Base-by-base conservation (phyloP, 257 asterid species). In the Coffea canephora region DNA sequence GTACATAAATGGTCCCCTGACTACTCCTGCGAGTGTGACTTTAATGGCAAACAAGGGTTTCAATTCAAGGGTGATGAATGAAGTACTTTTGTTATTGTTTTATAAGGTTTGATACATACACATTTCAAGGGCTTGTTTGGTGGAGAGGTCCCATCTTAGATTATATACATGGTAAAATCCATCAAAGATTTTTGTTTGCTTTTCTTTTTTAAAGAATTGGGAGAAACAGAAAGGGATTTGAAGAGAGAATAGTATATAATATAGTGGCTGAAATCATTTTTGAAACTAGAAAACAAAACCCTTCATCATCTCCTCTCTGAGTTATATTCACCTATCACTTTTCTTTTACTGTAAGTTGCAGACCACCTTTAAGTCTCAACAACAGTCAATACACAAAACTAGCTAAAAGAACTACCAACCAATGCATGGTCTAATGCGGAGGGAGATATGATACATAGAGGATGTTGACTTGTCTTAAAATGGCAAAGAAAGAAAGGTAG, bases 391-490 rank as follows among this genome's bases (percentile, higher is more conserved):
- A 55, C 64, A 18, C 64, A 55, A 55, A 19, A 18, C 4, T 2
- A 39, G 43, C 64, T 55, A 55, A 55, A 55, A 55, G 25, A 59
- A 69, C 39, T 36, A 34, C 39, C 73, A 45, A 69, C 72, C 8
- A 16, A 39, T 12, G 27, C 43, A 79, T 74, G 49, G 73, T 55
- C 76, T 43, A 61, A 82, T 52, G 77, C 73, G 41, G 80, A 76
- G 50, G 31, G 6, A 77, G 21, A 71, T 73, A 68, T 71, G 21
- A 71, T 73, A 68, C 68, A 76, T 55, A 69, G 68, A 18, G 59
- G 89, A 88, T 67, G 80, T 85, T 79, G 91, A 89, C 91, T 77
- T 74, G 78, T 80, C 92, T 71, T 87, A 71, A 66, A 84, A 74
- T 69, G 83, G 83, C 85, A 84, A 83, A 81, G 78, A 76, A 41